Conservation (phyloP, 306 rosid species). For the Acacia crassicarpa region DNA sequence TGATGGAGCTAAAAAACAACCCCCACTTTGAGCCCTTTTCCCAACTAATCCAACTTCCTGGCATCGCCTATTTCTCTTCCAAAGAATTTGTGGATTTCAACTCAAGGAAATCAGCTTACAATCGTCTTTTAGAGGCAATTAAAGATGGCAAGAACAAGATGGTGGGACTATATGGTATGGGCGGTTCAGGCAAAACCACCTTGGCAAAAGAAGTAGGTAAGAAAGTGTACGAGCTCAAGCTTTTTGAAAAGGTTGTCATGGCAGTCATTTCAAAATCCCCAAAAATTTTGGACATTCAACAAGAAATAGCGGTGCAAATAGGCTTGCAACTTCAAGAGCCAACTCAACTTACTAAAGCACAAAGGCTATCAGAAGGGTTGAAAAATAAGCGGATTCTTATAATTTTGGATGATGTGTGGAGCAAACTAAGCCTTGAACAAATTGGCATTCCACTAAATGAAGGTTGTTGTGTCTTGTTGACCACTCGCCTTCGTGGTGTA, state of each 20-base stretch:
- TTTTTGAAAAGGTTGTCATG: neutral
- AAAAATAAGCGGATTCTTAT: neutral
- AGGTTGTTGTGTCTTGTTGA: neutral
- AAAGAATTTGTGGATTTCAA: too few relatives aligned
- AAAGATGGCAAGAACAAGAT: too few relatives aligned
- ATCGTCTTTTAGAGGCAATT: too few relatives aligned
- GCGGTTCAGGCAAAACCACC: too few relatives aligned
- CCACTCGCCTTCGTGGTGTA: neutral
- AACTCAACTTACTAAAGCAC: neutral
- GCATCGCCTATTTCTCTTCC: too few relatives aligned
- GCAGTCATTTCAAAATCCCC: neutral
- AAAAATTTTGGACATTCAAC: neutral
- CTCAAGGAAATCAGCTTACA: too few relatives aligned
- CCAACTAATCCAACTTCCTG: too few relatives aligned
- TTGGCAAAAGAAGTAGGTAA: neutral
- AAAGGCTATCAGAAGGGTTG: neutral
- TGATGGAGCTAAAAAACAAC: neutral
- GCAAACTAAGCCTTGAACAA: neutral
- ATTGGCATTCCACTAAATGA: neutral
- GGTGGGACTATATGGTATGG: too few relatives aligned
- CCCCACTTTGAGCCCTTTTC: neutral
- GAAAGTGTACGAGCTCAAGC: neutral
- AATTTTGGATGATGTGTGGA: constrained; percentile 20
- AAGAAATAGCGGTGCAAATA: neutral
- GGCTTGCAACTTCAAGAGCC: fast-evolving